Evolutionary conservation across 176 grass and related monocot species (phyloP).

Genomic region (Canna indica): DNA sequence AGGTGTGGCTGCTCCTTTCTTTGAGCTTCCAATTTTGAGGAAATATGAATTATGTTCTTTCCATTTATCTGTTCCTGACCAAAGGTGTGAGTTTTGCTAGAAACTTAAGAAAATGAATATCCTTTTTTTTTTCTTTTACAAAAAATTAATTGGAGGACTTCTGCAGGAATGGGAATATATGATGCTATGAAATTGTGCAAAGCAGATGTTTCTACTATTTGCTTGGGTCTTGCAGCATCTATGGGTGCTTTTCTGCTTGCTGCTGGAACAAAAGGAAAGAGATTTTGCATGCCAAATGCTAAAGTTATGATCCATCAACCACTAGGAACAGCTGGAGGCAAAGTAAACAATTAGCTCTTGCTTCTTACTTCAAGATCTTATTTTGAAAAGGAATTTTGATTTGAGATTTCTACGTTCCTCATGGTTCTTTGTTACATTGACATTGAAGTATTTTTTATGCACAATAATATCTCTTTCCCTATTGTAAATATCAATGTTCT

Average conservation of each 20-base stretch:
- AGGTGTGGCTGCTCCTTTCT: too few relatives aligned
- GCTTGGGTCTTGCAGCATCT: conserved; percentile 88
- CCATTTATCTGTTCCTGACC: background rate
- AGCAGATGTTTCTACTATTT: conserved; percentile 85
- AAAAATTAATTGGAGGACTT: conserved; percentile 2
- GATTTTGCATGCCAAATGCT: conserved; percentile 98
- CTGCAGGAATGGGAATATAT: conserved; percentile 92
- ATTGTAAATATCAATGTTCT: background rate
- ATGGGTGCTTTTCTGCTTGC: conserved; percentile 90
- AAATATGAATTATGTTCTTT: too few relatives aligned
- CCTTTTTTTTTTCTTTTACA: background rate
- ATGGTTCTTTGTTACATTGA: background rate
- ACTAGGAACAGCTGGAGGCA: conserved; percentile 64
- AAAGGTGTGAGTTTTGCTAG: background rate
- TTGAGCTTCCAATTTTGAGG: too few relatives aligned
- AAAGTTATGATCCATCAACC: conserved; percentile 97
- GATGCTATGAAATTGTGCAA: conserved; percentile 98
- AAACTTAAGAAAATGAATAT: too few relatives aligned
- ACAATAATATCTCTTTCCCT: background rate
- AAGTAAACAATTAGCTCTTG: conserved; percentile 25
- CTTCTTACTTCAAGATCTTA: background rate
- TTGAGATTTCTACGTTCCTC: background rate
- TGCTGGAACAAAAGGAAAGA: conserved; percentile 80
- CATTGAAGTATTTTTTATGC: background rate
- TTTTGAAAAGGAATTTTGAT: background rate